These are phyloP conservation scores for Cladosporium halotolerans DNA, from an alignment of 2,329 filamentous ascomycete genomes.

Conservation along the genomic window DNA sequence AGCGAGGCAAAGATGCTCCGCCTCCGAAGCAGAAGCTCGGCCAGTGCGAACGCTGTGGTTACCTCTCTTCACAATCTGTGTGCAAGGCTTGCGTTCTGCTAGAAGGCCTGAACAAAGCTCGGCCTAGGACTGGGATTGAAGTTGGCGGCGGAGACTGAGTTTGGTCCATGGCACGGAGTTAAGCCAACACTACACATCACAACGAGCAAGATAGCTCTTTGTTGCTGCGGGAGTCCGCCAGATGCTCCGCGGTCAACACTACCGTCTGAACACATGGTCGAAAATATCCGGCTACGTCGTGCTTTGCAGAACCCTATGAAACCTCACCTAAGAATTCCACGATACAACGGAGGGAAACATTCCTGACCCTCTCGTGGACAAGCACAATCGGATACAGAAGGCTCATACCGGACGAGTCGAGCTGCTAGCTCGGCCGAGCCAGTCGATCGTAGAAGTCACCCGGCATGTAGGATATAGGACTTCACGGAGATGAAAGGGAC, in stretches of 20 bases:
- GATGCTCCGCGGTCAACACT: neutral
- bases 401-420: too few species aligned
- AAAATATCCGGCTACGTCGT: too few species aligned
- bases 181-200: slow-evolving; percentile 67
- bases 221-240: neutral
- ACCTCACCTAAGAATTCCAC: too few species aligned
- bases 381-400: too few species aligned
- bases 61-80: slow-evolving; percentile 87
- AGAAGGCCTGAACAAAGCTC: slow-evolving; percentile 78
- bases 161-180: slow-evolving; percentile 55
- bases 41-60: slow-evolving; percentile 80
- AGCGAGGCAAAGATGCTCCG: slow-evolving; percentile 1
- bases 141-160: slow-evolving; percentile 19
- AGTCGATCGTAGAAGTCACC: too few species aligned
- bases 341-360: too few species aligned
- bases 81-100: slow-evolving; percentile 92
- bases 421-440: too few species aligned
- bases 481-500: too few species aligned
- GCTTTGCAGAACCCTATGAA: too few species aligned
- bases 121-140: slow-evolving; percentile 38
- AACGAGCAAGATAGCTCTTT: slow-evolving; percentile 68
- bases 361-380: too few species aligned
- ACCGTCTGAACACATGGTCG: too few species aligned
- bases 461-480: too few species aligned
- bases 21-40: slow-evolving; percentile 66